Base-by-base conservation (phyloP, 352 stramenopile species). In the Hyaloperonospora brassicae region DNA sequence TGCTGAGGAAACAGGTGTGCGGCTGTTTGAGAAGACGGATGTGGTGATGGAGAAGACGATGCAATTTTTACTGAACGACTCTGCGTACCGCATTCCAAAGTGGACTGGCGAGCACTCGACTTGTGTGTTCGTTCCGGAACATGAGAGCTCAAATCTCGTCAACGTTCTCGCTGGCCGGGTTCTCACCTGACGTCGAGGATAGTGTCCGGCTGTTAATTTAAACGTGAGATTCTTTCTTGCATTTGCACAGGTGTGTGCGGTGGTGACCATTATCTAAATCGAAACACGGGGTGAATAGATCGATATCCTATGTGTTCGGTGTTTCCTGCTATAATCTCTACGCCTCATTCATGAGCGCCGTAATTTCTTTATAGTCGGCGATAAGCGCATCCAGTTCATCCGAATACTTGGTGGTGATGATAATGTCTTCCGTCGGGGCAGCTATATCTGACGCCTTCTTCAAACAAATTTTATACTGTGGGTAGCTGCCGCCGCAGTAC, bases 301-400 rank as follows among this genome's bases (percentile, higher is more conserved):
- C 40, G 42, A 68, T 55, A 68, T 50, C 64, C 56, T 64, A 64
- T 68, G 57, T 56, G 49, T 62, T 66, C 53, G 50, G 44, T 47
- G 58, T 34, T 53, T 38, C 41, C 34, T 7, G 23, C n/a, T 9
- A 30, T 11, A 14, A 47, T 21, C 35, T 50, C 61, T 68, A 75
- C 31, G 59, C 55, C 55, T 86, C 78, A 51, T 73, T 85, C 63
- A 80, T 67, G 30, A 86, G 70, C 23, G 76, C 64, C n/a, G 77
- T 74, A 61, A 86, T 80, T 60, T 89, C 73, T 55, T 89, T 89
- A 68, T 87, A 89, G 53, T 89, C 79, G 27, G 72, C 55, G 27
- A 89, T 69, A 9, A 86, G 61, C 8, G 70, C 64, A 45, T 70
- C 80, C 36, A 87, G 61, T 53, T 89, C 79, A 42, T 86, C 76